phyloP scores from a whole-genome alignment of 1,284 basidiomycete genomes.

The Xanthoconium separans region DNA sequence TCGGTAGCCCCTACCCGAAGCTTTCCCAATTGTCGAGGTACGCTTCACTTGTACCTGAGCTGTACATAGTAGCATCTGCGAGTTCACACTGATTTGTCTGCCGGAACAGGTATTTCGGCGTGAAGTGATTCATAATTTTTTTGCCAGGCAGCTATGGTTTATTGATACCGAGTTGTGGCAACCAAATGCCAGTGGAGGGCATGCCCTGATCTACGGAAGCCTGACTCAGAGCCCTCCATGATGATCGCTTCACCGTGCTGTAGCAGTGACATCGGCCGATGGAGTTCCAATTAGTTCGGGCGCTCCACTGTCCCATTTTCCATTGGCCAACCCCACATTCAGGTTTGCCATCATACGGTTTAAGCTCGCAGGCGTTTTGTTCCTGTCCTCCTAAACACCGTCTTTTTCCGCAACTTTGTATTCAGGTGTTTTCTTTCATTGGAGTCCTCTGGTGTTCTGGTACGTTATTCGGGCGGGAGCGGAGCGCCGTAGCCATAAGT shows the following conservation, averaged over 20 bases:
- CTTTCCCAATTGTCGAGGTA: not conserved
- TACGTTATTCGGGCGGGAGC: not conserved
- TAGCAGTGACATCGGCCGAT: slow-evolving; percentile 1
- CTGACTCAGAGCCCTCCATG: too few species aligned
- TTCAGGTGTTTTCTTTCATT: not conserved
- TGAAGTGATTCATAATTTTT: not conserved
- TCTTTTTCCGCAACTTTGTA: not conserved
- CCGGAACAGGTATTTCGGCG: too few species aligned
- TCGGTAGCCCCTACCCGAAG: not conserved
- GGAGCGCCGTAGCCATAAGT: not conserved
- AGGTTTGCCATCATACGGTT: not conserved
- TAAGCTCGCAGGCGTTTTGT: not conserved
- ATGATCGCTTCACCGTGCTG: slow-evolving; percentile 5
- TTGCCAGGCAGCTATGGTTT: not conserved
- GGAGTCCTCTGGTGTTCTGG: not conserved
- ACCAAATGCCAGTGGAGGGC: not conserved
- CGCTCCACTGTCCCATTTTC: not conserved
- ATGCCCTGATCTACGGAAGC: not conserved
- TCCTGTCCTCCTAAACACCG: not conserved
- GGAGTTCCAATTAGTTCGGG: not conserved
- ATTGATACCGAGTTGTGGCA: not conserved
- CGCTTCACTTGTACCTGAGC: not conserved
- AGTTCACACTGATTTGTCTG: too few species aligned
- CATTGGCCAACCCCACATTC: not conserved
- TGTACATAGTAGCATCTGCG: not conserved